Evolutionary conservation across 2,329 filamentous ascomycete species (phyloP).

Genomic region (Fusarium incarnatum): DNA sequence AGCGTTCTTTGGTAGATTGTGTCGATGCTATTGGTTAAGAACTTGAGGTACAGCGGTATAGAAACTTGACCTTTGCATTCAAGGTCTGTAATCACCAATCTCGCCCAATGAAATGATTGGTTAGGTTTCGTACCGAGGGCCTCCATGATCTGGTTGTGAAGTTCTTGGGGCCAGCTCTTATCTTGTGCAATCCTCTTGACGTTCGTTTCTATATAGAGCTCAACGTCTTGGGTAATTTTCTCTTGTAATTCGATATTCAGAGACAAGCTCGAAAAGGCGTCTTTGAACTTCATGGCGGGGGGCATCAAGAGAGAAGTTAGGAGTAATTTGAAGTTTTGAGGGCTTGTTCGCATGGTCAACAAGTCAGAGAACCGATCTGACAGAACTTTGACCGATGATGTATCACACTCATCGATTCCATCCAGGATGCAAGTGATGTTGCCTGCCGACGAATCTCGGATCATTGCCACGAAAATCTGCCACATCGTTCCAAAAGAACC

Average conservation of each 20-base stretch:
- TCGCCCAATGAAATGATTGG: neutral
- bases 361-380: neutral
- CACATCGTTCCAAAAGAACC: conserved; percentile 7
- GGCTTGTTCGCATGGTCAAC: neutral
- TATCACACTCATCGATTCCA: conserved; percentile 20
- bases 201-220: neutral
- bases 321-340: neutral
- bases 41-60: neutral
- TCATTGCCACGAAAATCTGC: conserved; percentile 16
- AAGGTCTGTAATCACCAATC: neutral
- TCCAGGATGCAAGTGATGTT: conserved; percentile 11
- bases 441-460: neutral
- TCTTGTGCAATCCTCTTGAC: neutral
- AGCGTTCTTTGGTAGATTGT: conserved; percentile 1
- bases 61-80: neutral
- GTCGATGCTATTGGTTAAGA: neutral
- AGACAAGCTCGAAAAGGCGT: neutral
- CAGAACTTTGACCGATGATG: neutral
- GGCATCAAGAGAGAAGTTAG: neutral
- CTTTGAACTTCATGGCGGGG: accelerated
- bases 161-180: neutral
- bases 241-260: neutral
- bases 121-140: neutral
- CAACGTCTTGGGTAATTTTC: neutral
- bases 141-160: neutral